These are phyloP conservation scores for Blastobotrys arbuscula DNA, from an alignment of 1,139 yeast genomes.

Conservation along the genomic window DNA sequence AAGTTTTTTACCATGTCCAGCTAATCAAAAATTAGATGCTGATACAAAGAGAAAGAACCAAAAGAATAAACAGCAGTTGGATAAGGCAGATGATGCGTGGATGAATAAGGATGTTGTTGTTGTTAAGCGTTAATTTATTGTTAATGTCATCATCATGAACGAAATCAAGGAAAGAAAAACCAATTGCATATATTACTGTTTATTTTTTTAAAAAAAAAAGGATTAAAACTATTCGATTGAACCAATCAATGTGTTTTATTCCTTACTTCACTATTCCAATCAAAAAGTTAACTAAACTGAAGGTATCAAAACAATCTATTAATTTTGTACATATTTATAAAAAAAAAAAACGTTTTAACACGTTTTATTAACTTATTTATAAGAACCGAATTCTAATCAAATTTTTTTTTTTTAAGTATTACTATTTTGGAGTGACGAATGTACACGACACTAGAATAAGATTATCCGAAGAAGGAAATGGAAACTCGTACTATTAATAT, in stretches of 20 bases:
- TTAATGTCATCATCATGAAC: too few species aligned
- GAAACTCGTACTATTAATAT: background rate
- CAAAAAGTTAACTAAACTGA: too few species aligned
- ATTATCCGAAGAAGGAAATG: background rate
- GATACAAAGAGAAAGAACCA: constrained; percentile 11
- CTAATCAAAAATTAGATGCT: constrained; percentile 36
- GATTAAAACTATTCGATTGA: too few species aligned
- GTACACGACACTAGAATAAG: too few species aligned
- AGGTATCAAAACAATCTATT: too few species aligned
- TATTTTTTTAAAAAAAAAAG: too few species aligned
- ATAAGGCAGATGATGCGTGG: background rate
- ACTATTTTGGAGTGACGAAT: background rate
- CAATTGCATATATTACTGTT: too few species aligned
- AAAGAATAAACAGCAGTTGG: constrained; percentile 8
- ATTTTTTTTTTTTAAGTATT: background rate
- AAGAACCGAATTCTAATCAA: background rate
- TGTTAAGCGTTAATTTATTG: background rate
- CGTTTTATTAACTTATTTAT: background rate
- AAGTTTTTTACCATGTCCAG: constrained; percentile 71
- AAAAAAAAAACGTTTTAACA: background rate
- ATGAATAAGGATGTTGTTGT: constrained; percentile 2
- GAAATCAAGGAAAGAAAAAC: too few species aligned
- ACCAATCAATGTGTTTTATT: too few species aligned
- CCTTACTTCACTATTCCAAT: too few species aligned
- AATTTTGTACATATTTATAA: background rate